phyloP scores from a whole-genome alignment of 208 protist species.

The Acanthamoeba royreba region DNA sequence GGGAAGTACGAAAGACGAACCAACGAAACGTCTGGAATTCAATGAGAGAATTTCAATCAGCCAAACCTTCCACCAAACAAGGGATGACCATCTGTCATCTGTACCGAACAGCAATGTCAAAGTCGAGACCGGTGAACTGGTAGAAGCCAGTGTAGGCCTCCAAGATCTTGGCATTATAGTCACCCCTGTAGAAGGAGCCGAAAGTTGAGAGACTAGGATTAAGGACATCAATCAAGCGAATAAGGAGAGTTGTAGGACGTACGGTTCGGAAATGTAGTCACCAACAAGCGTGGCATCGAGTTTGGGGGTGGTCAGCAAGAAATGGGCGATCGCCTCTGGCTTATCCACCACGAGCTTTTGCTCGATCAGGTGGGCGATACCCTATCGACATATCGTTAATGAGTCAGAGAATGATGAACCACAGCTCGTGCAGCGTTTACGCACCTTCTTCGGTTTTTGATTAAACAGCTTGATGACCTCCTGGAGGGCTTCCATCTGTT shows the following conservation, averaged over 20 bases:
- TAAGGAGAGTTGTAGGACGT: not conserved
- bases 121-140: not conserved
- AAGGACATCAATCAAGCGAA: not conserved
- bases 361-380: not conserved
- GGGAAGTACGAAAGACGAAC: conserved; percentile 76
- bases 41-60: too few species aligned
- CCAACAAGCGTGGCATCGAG: not conserved
- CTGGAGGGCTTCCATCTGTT: not conserved
- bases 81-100: too few species aligned
- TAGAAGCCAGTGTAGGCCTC: not conserved
- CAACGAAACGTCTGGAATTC: not conserved
- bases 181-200: not conserved
- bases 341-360: not conserved
- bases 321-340: not conserved
- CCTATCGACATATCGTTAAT: not conserved
- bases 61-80: too few species aligned
- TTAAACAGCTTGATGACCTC: conserved; percentile 17
- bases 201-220: too few species aligned
- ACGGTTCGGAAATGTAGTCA: not conserved
- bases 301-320: not conserved
- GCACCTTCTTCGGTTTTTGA: not conserved
- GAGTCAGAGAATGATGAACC: not conserved
- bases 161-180: not conserved
- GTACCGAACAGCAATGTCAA: not conserved
- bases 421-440: too few species aligned